Conservation (phyloP, 257 asterid species). For the Scutellaria galericulata region DNA sequence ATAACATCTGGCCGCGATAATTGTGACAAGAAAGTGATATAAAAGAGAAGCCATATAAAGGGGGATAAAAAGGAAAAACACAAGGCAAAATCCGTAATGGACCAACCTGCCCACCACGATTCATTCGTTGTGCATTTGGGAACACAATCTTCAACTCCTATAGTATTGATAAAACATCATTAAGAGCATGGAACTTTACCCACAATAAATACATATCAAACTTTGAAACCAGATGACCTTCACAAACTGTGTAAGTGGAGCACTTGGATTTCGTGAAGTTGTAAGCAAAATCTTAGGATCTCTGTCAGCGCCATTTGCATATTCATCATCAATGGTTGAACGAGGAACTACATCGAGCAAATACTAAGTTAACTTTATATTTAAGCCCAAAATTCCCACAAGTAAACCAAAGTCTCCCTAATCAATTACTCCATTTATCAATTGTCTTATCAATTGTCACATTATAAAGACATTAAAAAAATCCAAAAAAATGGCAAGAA, state of each 20-base stretch:
- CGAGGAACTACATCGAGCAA: constrained; percentile 61
- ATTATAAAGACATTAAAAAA: constrained; percentile 1
- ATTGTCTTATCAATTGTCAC: not conserved
- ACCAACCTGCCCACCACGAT: constrained; percentile 97
- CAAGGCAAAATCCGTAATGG: constrained; percentile 3
- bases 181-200: not conserved
- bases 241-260: constrained; percentile 92
- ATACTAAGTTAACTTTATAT: not conserved
- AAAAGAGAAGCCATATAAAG: not conserved
- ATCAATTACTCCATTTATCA: not conserved
- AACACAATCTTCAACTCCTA: constrained; percentile 89
- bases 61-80: not conserved
- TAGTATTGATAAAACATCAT: constrained; percentile 14
- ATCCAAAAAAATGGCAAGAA: not conserved
- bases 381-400: not conserved
- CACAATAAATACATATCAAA: constrained; percentile 10
- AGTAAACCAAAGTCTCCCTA: not conserved
- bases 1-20: not conserved
- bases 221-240: constrained; percentile 57
- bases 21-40: constrained; percentile 3
- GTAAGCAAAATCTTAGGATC: constrained; percentile 93
- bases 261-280: constrained; percentile 92
- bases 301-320: constrained; percentile 71
- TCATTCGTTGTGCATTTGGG: constrained; percentile 90
- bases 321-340: constrained; percentile 93